Percentiles rank a stretch among this genome's conserved stretches.
Evolutionary conservation across 306 rosid species (phyloP).

Genomic region (Malus asiatica): DNA sequence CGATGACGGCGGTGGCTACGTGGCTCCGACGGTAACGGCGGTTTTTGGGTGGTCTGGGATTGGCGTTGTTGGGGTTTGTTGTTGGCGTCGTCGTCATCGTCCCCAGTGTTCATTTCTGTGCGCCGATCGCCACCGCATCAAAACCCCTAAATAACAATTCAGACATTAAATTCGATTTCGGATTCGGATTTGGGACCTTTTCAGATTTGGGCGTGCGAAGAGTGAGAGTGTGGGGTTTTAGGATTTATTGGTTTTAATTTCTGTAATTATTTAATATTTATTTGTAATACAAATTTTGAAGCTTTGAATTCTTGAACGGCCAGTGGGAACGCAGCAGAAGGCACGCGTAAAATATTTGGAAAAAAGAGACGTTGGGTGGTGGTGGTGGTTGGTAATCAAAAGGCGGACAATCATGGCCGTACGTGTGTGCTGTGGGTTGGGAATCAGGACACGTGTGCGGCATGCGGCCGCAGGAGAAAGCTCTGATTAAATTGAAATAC

Average conservation of each 20-base stretch:
- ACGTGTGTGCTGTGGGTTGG: neutral
- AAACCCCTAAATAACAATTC: neutral
- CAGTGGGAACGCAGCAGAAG: neutral
- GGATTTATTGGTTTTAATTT: neutral
- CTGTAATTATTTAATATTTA: neutral
- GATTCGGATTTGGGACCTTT: neutral
- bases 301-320: neutral
- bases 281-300: neutral
- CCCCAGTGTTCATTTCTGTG: slow-evolving; percentile 18
- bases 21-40: slow-evolving; percentile 42
- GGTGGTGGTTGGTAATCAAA: neutral
- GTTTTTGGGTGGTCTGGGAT: neutral
- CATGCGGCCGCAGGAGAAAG: neutral
- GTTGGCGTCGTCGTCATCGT: slow-evolving; percentile 1
- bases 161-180: neutral
- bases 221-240: too few relatives aligned
- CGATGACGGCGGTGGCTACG: slow-evolving; percentile 35
- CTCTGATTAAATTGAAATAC: neutral
- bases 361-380: neutral
- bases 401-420: neutral
- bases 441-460: neutral
- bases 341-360: neutral
- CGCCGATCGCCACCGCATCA: slow-evolving; percentile 2
- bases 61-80: neutral
- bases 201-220: neutral